A percentile compares a stretch with the other conserved stretches of the same genome.
Conservation (phyloP, 306 rosid species). For the Medicago ruthenica region DNA sequence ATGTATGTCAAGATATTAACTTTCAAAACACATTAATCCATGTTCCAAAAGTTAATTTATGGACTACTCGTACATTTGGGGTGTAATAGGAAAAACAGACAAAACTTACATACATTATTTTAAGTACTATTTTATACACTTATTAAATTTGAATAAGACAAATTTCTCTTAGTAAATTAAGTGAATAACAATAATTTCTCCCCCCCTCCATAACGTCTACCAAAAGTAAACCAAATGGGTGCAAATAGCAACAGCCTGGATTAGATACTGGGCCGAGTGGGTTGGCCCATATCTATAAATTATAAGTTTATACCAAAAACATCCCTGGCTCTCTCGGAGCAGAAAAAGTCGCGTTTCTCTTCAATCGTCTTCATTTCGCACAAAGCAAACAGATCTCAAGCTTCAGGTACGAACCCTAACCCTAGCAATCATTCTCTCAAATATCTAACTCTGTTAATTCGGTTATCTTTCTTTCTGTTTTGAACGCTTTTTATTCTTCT, state of each 20-base stretch:
- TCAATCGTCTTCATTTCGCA: background rate
- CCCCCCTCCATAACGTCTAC: too few relatives aligned
- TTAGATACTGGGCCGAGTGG: background rate
- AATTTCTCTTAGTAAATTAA: too few relatives aligned
- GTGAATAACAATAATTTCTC: too few relatives aligned
- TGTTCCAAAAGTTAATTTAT: too few relatives aligned
- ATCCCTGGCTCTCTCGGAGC: background rate
- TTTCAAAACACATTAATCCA: too few relatives aligned
- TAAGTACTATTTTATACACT: too few relatives aligned
- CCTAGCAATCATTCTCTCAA: background rate
- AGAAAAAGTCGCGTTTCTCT: background rate
- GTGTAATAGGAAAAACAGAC: too few relatives aligned
- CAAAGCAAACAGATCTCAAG: constrained; percentile 35
- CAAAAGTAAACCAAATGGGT: background rate
- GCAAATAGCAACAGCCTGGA: background rate
- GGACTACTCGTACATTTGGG: too few relatives aligned
- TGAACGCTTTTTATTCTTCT: background rate
- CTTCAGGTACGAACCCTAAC: constrained; percentile 52
- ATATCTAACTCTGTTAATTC: background rate
- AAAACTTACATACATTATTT: too few relatives aligned
- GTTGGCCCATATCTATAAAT: background rate
- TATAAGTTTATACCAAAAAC: background rate
- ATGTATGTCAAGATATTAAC: too few relatives aligned
- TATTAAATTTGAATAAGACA: too few relatives aligned
- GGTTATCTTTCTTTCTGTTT: background rate